Evolutionary conservation across 2,329 filamentous ascomycete species (phyloP).

Genomic region (Apiospora saccharicola): DNA sequence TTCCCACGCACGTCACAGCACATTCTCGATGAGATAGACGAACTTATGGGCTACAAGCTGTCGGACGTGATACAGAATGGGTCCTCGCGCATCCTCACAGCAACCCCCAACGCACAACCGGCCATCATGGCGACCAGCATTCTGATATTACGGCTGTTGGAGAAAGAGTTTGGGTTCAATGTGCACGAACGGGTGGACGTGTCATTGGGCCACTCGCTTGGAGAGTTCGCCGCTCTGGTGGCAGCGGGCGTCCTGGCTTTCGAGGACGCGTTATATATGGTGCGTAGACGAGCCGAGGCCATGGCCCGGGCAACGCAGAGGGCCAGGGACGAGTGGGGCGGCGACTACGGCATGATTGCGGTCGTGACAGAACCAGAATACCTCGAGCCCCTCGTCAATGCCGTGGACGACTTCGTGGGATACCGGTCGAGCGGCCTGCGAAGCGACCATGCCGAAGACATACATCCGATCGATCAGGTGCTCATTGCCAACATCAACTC

Average conservation of each 20-base stretch:
- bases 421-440: slow-evolving; percentile 71
- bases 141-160: slow-evolving; percentile 85
- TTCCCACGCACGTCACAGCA: slow-evolving; percentile 80
- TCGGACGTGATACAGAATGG: slow-evolving; percentile 82
- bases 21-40: slow-evolving; percentile 88
- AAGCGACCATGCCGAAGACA: slow-evolving; percentile 70
- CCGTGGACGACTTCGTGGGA: slow-evolving; percentile 81
- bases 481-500: slow-evolving; percentile 93
- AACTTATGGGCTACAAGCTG: slow-evolving; percentile 75
- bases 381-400: slow-evolving; percentile 71
- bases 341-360: slow-evolving; percentile 94
- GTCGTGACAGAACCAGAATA: slow-evolving; percentile 86
- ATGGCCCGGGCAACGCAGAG: slow-evolving; percentile 80
- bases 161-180: slow-evolving; percentile 83
- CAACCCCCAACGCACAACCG: slow-evolving; percentile 88
- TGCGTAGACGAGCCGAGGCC: slow-evolving; percentile 78
- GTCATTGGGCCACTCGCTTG: slow-evolving; percentile 87
- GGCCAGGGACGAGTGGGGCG: slow-evolving; percentile 72
- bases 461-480: slow-evolving; percentile 84
- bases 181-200: slow-evolving; percentile 77
- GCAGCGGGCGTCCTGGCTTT: slow-evolving; percentile 83
- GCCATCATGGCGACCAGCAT: slow-evolving; percentile 96
- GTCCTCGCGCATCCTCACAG: slow-evolving; percentile 77
- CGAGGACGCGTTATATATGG: slow-evolving; percentile 77
- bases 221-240: slow-evolving; percentile 91